Evolutionary conservation across 1,284 basidiomycete species (phyloP).

Genomic region (Trichosporon ovoides): DNA sequence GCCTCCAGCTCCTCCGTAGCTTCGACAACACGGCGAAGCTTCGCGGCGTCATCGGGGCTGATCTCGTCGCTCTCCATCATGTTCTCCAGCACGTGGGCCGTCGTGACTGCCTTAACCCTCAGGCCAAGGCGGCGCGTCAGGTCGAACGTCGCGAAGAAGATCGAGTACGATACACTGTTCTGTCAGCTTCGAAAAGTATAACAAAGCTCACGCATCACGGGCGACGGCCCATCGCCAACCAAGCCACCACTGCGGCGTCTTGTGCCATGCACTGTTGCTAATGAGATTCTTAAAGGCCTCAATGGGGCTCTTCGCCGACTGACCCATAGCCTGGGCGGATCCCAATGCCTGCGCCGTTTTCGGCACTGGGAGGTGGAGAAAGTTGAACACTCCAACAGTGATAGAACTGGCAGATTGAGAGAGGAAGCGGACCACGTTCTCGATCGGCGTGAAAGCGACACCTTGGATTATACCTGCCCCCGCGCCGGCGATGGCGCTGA

Average conservation of each 20-base stretch:
- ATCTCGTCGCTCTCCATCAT: not conserved
- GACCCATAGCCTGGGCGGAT: slow-evolving; percentile 14
- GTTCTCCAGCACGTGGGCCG: not conserved
- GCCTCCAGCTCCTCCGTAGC: not conserved
- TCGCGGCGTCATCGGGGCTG: not conserved
- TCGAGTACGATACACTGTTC: slow-evolving; percentile 38
- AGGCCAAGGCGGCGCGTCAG: slow-evolving; percentile 41
- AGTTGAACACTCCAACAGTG: slow-evolving; percentile 20
- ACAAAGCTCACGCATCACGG: slow-evolving; percentile 37
- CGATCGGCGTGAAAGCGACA: slow-evolving; percentile 45
- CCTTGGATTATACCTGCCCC: slow-evolving; percentile 46
- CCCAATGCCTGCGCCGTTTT: slow-evolving; percentile 15
- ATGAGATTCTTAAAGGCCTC: slow-evolving; percentile 37
- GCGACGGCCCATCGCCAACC: slow-evolving; percentile 45
- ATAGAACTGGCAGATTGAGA: slow-evolving; percentile 31
- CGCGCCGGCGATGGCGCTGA: slow-evolving; percentile 42
- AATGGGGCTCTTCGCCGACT: slow-evolving; percentile 25
- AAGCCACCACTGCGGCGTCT: slow-evolving; percentile 40
- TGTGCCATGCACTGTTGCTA: slow-evolving; percentile 35
- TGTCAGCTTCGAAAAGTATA: not conserved
- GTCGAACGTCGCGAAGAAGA: slow-evolving; percentile 49
- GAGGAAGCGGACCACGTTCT: slow-evolving; percentile 45
- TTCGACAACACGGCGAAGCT: not conserved
- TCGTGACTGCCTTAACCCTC: slow-evolving; percentile 31
- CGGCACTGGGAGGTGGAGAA: slow-evolving; percentile 25